Evolutionary conservation across 805 yeast species (phyloP).

Genomic region (Saccharomycopsis sp.): DNA sequence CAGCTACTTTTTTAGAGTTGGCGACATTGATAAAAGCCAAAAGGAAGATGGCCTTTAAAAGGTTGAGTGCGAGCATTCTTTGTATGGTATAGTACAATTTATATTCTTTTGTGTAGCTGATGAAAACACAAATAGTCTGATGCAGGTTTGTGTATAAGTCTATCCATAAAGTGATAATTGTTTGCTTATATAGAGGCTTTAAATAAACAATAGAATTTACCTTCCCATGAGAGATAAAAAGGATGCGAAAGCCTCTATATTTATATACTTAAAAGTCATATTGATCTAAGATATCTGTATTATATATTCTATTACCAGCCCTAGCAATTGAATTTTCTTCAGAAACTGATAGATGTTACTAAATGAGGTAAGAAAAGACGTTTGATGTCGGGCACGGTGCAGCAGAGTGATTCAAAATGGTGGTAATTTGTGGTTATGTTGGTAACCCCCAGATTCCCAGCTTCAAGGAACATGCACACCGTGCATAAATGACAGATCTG

Average conservation of each 20-base stretch:
- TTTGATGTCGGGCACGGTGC: not conserved
- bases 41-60: not conserved
- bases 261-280: not conserved
- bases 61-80: not conserved
- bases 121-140: too few species aligned
- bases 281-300: not conserved
- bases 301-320: too few species aligned
- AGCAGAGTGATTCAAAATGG: not conserved
- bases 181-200: too few species aligned
- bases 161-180: too few species aligned
- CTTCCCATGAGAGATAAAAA: not conserved
- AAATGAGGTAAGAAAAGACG: not conserved
- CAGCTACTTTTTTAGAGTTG: constrained; percentile 44
- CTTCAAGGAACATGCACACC: not conserved
- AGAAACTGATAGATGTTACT: not conserved
- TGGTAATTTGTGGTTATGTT: not conserved
- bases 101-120: too few species aligned
- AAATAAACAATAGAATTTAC: too few species aligned
- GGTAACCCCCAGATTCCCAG: not conserved
- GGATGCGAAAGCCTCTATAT: not conserved
- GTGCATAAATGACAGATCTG: not conserved
- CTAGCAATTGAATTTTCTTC: not conserved
- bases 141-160: too few species aligned
- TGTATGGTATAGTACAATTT: not conserved
- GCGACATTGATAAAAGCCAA: constrained; percentile 19